Evolutionary conservation across 2,329 filamentous ascomycete genomes (phyloP).

Genomic region (Sclerotinia nivalis): DNA sequence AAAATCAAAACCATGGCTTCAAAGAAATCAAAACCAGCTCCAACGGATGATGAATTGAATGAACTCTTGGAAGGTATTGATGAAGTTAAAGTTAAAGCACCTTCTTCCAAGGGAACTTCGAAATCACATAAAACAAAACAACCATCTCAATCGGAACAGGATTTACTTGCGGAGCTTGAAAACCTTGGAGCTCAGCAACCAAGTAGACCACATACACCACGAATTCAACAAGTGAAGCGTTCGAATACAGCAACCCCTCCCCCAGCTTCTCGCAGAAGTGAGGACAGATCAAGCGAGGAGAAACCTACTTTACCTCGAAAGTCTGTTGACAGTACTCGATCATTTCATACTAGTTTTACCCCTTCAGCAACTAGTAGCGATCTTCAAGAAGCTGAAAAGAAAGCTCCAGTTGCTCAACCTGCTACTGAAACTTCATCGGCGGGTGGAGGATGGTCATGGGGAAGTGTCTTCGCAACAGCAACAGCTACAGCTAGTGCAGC

Average conservation of each 20-base stretch:
- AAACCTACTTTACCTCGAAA: constrained; percentile 58
- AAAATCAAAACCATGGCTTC: constrained; percentile 50
- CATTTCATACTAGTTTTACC: constrained; percentile 71
- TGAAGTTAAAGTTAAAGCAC: constrained; percentile 51
- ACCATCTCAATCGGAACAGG: constrained; percentile 54
- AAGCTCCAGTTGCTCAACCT: constrained; percentile 49
- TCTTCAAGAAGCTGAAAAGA: constrained; percentile 58
- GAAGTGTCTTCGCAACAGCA: constrained; percentile 75
- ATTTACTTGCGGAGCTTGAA: constrained; percentile 86
- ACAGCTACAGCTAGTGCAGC: constrained; percentile 64
- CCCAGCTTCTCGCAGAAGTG: constrained; percentile 53
- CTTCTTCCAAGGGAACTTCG: constrained; percentile 44
- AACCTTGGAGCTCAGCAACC: constrained; percentile 67
- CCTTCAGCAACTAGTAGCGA: constrained; percentile 64
- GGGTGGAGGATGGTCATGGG: constrained; percentile 80
- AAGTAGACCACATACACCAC: constrained; percentile 80
- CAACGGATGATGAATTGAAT: constrained; percentile 63
- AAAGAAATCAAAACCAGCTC: constrained; percentile 57
- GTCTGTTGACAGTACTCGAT: constrained; percentile 74
- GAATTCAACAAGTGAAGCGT: constrained; percentile 57
- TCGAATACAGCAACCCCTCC: constrained; percentile 50
- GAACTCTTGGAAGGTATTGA: constrained; percentile 66
- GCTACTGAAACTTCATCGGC: constrained; percentile 36
- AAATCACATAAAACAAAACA: constrained; percentile 40
- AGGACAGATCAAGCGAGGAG: constrained; percentile 54